Evolutionary conservation across 179 eudicot genomes (phyloP).

Genomic region (Beta macrorhiza): DNA sequence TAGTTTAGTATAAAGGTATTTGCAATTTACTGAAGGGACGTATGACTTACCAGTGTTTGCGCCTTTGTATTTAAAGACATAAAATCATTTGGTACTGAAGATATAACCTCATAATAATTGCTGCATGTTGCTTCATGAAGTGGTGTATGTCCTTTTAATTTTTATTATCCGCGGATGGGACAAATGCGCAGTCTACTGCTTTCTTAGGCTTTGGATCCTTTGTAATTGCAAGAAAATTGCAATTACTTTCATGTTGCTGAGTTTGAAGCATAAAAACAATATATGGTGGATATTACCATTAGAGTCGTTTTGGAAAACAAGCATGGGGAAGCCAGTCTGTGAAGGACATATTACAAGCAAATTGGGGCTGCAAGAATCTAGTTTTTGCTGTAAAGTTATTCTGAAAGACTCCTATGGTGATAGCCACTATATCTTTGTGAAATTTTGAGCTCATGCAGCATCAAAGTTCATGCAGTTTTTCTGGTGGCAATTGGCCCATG

Average conservation of each 20-base stretch:
- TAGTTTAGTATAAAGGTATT: neutral
- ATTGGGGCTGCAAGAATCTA: neutral
- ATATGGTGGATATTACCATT: slow-evolving; percentile 13
- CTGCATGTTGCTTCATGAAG: slow-evolving; percentile 1
- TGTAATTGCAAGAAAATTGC: neutral
- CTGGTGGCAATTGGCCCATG: neutral
- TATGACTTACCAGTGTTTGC: neutral
- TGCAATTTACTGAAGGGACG: neutral
- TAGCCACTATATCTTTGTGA: neutral
- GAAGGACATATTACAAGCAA: neutral
- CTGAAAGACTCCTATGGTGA: neutral
- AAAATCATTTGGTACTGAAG: neutral
- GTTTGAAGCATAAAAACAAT: slow-evolving; percentile 4
- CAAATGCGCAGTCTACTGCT: neutral
- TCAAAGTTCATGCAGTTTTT: neutral
- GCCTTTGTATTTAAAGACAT: neutral
- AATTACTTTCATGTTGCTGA: neutral
- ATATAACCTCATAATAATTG: neutral
- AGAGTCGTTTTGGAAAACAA: slow-evolving; percentile 15
- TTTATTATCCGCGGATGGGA: neutral
- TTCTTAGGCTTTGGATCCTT: neutral
- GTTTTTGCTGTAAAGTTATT: slow-evolving; percentile 2
- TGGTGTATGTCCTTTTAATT: neutral
- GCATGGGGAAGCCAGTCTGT: neutral
- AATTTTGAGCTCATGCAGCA: neutral